phyloP scores from a whole-genome alignment of 2,329 filamentous ascomycete species.

The Periconia macrospinosa region DNA sequence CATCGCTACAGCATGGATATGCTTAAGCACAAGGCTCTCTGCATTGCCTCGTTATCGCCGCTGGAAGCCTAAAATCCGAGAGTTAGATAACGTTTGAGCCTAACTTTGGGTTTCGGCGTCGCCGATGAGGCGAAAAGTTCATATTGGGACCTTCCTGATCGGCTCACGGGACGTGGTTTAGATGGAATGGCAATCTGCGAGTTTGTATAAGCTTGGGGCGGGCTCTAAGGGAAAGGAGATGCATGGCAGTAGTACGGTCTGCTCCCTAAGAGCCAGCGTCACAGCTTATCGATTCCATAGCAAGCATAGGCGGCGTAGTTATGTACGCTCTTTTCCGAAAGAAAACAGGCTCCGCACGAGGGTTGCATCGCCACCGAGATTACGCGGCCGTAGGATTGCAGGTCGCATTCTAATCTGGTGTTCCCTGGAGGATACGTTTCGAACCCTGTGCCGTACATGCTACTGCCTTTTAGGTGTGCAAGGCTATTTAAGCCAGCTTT shows the following conservation, averaged over 20 bases:
- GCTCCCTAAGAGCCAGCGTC: slow-evolving; percentile 7
- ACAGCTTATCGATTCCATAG: slow-evolving; percentile 3
- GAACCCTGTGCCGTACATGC: slow-evolving; percentile 5
- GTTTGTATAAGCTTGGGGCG: slow-evolving; percentile 4
- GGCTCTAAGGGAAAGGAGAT: slow-evolving; percentile 9
- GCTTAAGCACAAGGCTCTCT: slow-evolving; percentile 13
- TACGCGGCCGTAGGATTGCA: slow-evolving; percentile 6
- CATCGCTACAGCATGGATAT: slow-evolving; percentile 4
- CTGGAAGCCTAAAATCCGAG: slow-evolving; percentile 5
- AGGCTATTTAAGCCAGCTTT: slow-evolving; percentile 7
- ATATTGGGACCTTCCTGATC: slow-evolving; percentile 1
- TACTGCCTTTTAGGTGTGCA: slow-evolving; percentile 3
- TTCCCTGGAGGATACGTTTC: slow-evolving; percentile 8
- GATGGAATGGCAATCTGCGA: slow-evolving; percentile 1
- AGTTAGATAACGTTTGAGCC: slow-evolving; percentile 7
- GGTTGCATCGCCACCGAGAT: slow-evolving; percentile 9
- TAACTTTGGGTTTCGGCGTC: slow-evolving; percentile 12
- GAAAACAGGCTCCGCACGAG: slow-evolving; percentile 14
- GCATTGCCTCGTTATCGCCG: slow-evolving; percentile 7
- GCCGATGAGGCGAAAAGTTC: slow-evolving; percentile 6
- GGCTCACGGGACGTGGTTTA: slow-evolving; percentile 4
- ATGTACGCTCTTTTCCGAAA: slow-evolving; percentile 3
- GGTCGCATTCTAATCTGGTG: slow-evolving; percentile 7
- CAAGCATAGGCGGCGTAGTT: slow-evolving; percentile 8
- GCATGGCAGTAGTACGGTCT: slow-evolving; percentile 5